phyloP scores from a whole-genome alignment of 23 red algal species.

The Gracilaria gracilis region DNA sequence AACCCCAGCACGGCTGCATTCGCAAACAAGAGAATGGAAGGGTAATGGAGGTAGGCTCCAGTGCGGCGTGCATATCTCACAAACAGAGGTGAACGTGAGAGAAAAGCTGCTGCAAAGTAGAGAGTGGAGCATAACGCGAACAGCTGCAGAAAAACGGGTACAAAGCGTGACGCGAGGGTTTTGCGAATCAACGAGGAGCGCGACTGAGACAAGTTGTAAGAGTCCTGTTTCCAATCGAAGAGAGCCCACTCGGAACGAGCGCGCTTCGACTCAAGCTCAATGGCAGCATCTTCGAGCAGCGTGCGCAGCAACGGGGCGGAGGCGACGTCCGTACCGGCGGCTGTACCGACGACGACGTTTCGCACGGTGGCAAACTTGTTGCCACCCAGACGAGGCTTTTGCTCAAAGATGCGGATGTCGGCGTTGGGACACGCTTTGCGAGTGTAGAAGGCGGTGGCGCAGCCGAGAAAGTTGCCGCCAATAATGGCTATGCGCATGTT shows the following conservation, averaged over 20 bases:
- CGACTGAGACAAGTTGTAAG: background rate
- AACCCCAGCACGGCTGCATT: background rate
- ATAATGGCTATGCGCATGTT: conserved; percentile 65
- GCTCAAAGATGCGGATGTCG: conserved; percentile 46
- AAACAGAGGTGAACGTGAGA: background rate
- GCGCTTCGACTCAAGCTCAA: background rate
- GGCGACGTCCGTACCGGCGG: conserved; percentile 18
- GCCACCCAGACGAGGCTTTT: conserved; percentile 20
- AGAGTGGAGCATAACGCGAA: background rate
- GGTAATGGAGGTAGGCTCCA: background rate
- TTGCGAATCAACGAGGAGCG: background rate
- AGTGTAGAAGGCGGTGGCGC: conserved; percentile 54
- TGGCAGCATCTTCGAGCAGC: conserved; percentile 24
- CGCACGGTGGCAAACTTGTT: conserved; percentile 39
- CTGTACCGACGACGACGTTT: conserved; percentile 12
- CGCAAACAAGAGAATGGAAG: conserved; percentile 8
- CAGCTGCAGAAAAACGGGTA: conserved; percentile 28
- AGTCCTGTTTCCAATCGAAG: conserved; percentile 48
- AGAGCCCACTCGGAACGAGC: conserved; percentile 27
- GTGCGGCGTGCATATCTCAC: background rate
- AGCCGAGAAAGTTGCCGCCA: conserved; percentile 77
- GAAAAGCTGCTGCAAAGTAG: conserved; percentile 24
- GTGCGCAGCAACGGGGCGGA: conserved; percentile 3
- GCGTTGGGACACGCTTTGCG: conserved; percentile 5
- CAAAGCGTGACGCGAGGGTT: background rate